A percentile compares a stretch with the other conserved stretches of the same genome.
These are phyloP conservation scores for Kwoniella botswanensis DNA, from an alignment of 768 basidiomycete genomes.

Conservation along the genomic window DNA sequence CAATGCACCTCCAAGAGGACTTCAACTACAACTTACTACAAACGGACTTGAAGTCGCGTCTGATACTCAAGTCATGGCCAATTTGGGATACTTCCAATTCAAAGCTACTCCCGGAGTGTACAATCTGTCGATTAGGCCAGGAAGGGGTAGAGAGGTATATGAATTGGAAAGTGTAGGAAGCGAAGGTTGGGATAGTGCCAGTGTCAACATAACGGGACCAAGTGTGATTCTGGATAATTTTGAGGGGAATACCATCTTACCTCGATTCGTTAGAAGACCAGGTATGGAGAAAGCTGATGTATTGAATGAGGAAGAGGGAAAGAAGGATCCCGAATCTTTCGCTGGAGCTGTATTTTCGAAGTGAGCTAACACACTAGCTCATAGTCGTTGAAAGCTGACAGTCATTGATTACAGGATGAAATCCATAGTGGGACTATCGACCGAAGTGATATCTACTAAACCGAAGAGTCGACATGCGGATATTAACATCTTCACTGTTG, in stretches of 20 bases:
- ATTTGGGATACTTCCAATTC: slow-evolving; percentile 95
- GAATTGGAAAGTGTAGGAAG: slow-evolving; percentile 83
- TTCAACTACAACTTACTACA: slow-evolving; percentile 80
- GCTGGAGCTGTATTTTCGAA: slow-evolving; percentile 30
- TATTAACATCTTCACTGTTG: slow-evolving; percentile 99
- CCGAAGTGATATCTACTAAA: slow-evolving; percentile 24
- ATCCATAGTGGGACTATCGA: slow-evolving; percentile 37
- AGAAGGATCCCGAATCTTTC: slow-evolving; percentile 17
- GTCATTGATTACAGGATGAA: slow-evolving; percentile 37
- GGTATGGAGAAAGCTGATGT: slow-evolving; percentile 87
- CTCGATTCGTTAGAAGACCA: slow-evolving; percentile 69
- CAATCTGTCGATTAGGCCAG: slow-evolving; percentile 77
- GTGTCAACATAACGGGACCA: slow-evolving; percentile 70
- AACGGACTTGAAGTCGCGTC: slow-evolving; percentile 63
- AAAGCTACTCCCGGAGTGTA: slow-evolving; percentile 90
- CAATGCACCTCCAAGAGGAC: slow-evolving; percentile 78
- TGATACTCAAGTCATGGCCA: slow-evolving; percentile 91
- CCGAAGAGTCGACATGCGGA: slow-evolving; percentile 69
- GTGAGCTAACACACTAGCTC: slow-evolving; percentile 6
- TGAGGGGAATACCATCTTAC: slow-evolving; percentile 86
- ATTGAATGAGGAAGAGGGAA: slow-evolving; percentile 62
- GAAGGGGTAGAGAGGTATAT: slow-evolving; percentile 79
- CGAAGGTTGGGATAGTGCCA: slow-evolving; percentile 82
- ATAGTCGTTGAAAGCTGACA: background rate
- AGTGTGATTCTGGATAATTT: slow-evolving; percentile 85